phyloP scores from a whole-genome alignment of 1,284 basidiomycete genomes.

The Ceratobasidium sp. region DNA sequence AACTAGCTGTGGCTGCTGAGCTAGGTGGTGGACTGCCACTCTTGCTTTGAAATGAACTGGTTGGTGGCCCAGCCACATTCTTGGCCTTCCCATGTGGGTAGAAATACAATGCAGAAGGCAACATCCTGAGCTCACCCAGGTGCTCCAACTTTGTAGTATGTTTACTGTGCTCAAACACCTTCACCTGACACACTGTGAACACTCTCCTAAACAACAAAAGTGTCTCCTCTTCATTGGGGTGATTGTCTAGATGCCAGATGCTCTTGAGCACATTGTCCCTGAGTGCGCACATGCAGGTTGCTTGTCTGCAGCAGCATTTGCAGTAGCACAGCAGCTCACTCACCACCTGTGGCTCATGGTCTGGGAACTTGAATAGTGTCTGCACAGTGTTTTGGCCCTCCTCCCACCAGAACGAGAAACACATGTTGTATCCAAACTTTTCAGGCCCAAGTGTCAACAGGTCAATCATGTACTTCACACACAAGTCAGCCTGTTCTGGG shows the following conservation, averaged over 20 bases:
- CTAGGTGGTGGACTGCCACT: background rate
- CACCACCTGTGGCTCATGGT: conserved; percentile 1
- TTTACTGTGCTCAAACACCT: background rate
- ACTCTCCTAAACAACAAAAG: background rate
- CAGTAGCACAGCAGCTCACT: conserved; percentile 18
- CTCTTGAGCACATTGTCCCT: background rate
- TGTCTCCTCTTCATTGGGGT: conserved; percentile 16
- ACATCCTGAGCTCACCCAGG: background rate
- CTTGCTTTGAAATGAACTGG: background rate
- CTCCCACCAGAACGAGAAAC: background rate
- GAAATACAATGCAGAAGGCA: background rate
- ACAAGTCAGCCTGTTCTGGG: background rate
- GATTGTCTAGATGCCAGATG: conserved; percentile 1
- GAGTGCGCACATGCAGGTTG: conserved; percentile 26
- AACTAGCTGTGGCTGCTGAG: background rate
- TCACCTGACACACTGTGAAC: conserved; percentile 16
- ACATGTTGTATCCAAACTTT: conserved; percentile 6
- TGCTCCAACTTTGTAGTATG: background rate
- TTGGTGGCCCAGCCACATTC: background rate
- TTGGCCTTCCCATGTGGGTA: background rate
- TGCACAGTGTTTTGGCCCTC: background rate
- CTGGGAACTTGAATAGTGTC: background rate
- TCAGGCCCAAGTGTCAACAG: background rate
- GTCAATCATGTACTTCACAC: background rate
- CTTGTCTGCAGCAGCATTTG: conserved; percentile 10